Percentiles rank a stretch among this genome's conserved stretches.
phyloP scores from a whole-genome alignment of 768 basidiomycete species.

The Podaxis mareebaensis region DNA sequence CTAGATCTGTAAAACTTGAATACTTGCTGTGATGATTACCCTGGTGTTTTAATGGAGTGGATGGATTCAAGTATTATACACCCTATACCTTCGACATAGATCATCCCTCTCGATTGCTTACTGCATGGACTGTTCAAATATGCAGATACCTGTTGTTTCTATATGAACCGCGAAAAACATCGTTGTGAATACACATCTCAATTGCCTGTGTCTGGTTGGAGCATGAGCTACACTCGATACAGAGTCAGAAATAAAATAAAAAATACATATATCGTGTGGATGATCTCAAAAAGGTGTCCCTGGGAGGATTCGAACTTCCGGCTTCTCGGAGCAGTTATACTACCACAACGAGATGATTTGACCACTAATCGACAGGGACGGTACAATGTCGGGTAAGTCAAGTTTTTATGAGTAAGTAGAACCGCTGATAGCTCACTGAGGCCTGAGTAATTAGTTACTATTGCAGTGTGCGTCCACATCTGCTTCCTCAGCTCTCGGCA shows the following conservation, averaged over 20 bases:
- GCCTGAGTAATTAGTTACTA: too few species aligned
- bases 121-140: constrained; percentile 1
- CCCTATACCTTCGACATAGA: constrained; percentile 6
- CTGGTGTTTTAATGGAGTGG: neutral
- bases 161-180: too few species aligned
- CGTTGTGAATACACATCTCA: too few species aligned
- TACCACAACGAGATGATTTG: constrained; percentile 25
- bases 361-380: constrained; percentile 26
- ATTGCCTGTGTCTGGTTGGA: too few species aligned
- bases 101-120: neutral
- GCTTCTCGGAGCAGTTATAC: constrained; percentile 20
- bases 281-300: constrained; percentile 19
- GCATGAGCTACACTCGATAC: too few species aligned
- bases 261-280: too few species aligned
- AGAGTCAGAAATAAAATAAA: neutral
- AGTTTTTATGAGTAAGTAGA: neutral
- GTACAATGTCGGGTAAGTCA: neutral
- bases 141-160: neutral
- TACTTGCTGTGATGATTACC: neutral
- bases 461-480: too few species aligned
- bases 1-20: neutral
- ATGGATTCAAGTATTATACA: constrained; percentile 1
- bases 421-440: too few species aligned
- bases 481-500: too few species aligned
- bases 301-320: constrained; percentile 26